A percentile compares a stretch with the other conserved stretches of the same genome.
Evolutionary conservation across 2,329 filamentous ascomycete genomes (phyloP).

Genomic region (Ceratocystiopsis brevicomis): DNA sequence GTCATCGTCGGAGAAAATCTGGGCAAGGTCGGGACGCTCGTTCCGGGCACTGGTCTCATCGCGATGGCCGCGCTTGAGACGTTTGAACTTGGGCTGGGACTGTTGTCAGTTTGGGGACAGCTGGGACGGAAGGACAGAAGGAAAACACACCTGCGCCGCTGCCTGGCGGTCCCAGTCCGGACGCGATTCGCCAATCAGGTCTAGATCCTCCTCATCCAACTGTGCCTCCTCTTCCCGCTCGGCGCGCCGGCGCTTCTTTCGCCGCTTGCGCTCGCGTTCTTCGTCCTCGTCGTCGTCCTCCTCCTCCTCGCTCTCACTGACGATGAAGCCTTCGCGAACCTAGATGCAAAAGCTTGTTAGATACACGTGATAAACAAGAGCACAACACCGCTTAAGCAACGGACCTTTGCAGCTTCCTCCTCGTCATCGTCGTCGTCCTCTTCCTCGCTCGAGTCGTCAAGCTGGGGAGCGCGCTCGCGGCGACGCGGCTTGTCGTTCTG

Average conservation of each 20-base stretch:
- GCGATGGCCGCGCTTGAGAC: slow-evolving; percentile 78
- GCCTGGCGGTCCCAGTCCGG: slow-evolving; percentile 50
- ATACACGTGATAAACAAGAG: slow-evolving; percentile 8
- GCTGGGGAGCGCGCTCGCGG: slow-evolving; percentile 21
- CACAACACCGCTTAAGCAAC: not conserved
- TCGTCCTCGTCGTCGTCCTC: slow-evolving; percentile 43
- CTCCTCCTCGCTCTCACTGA: slow-evolving; percentile 75
- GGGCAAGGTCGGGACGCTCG: slow-evolving; percentile 56
- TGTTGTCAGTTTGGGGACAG: not conserved
- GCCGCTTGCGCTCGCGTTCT: slow-evolving; percentile 38
- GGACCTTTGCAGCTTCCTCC: slow-evolving; percentile 59
- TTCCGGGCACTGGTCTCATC: slow-evolving; percentile 47
- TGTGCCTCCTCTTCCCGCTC: slow-evolving; percentile 74
- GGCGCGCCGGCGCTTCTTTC: slow-evolving; percentile 55
- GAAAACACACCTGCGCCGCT: slow-evolving; percentile 43
- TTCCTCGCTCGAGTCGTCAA: slow-evolving; percentile 80
- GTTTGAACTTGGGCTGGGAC: slow-evolving; percentile 72
- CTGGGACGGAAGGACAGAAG: too few species aligned
- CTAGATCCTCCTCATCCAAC: slow-evolving; percentile 88
- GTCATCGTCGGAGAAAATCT: slow-evolving; percentile 93
- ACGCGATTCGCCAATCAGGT: slow-evolving; percentile 73
- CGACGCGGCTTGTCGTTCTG: slow-evolving; percentile 17
- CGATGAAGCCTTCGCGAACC: slow-evolving; percentile 90
- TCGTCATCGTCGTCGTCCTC: slow-evolving; percentile 86
- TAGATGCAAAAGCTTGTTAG: slow-evolving; percentile 18